Evolutionary conservation across 1,139 yeast genomes (phyloP).

Genomic region (Debaryomycetaceae sp.): DNA sequence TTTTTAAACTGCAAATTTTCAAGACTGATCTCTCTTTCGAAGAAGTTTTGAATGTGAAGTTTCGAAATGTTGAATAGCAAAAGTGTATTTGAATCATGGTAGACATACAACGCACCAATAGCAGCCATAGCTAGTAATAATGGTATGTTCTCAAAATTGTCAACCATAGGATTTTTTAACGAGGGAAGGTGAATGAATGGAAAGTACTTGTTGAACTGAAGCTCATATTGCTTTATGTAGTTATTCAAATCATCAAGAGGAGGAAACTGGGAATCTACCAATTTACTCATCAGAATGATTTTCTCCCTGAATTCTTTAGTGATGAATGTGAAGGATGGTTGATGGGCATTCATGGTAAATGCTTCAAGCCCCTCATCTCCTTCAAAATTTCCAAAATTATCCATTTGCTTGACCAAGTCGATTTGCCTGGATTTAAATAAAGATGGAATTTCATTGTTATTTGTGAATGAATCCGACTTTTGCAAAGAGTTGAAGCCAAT

Average conservation of each 20-base stretch:
- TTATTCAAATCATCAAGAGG: slow-evolving; percentile 69
- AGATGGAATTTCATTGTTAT: slow-evolving; percentile 37
- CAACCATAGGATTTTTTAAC: slow-evolving; percentile 51
- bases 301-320: slow-evolving; percentile 51
- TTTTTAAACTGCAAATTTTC: slow-evolving; percentile 51
- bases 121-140: slow-evolving; percentile 80
- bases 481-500: slow-evolving; percentile 55
- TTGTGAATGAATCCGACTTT: slow-evolving; percentile 5
- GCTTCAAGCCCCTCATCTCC: slow-evolving; percentile 2
- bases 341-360: slow-evolving; percentile 1
- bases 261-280: slow-evolving; percentile 60
- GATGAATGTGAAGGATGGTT: slow-evolving; percentile 24
- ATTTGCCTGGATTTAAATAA: slow-evolving; percentile 59
- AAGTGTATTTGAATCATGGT: slow-evolving; percentile 75
- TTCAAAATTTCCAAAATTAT: not conserved
- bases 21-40: slow-evolving; percentile 54
- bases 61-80: slow-evolving; percentile 76
- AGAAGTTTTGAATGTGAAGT: slow-evolving; percentile 69
- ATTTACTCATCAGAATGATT: slow-evolving; percentile 50
- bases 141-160: slow-evolving; percentile 64
- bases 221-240: slow-evolving; percentile 66
- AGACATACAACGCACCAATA: slow-evolving; percentile 82
- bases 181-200: slow-evolving; percentile 81
- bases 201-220: slow-evolving; percentile 74
- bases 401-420: slow-evolving; percentile 48